Evolutionary conservation across 106 monocot genomes (phyloP).

Genomic region (Dendrobium officinale): DNA sequence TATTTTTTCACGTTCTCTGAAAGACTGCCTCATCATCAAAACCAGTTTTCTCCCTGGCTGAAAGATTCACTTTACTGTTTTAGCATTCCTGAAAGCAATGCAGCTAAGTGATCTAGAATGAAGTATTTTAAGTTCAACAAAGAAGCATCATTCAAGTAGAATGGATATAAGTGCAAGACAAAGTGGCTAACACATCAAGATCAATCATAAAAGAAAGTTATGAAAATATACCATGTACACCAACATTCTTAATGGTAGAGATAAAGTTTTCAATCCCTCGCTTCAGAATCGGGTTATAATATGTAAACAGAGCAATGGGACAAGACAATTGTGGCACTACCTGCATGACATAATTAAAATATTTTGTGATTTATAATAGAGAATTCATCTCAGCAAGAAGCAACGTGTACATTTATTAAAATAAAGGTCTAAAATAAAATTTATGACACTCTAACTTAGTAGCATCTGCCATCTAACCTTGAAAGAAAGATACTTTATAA

Average conservation of each 20-base stretch:
- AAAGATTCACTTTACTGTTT: neutral
- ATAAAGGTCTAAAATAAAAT: neutral
- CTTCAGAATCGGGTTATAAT: slow-evolving; percentile 97
- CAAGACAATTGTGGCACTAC: slow-evolving; percentile 81
- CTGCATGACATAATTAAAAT: slow-evolving; percentile 19
- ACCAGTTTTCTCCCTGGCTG: neutral
- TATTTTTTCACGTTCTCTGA: neutral
- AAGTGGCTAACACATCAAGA: neutral
- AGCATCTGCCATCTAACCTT: neutral
- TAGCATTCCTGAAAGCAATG: neutral
- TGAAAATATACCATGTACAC: slow-evolving; percentile 59
- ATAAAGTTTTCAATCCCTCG: slow-evolving; percentile 73
- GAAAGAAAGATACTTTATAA: neutral
- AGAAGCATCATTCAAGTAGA: neutral
- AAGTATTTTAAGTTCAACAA: neutral
- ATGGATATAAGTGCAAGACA: neutral
- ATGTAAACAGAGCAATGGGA: slow-evolving; percentile 81
- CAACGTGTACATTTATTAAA: neutral
- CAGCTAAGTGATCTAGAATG: neutral
- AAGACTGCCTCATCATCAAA: neutral
- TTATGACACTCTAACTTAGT: neutral
- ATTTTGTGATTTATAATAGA: neutral
- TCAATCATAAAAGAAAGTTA: neutral
- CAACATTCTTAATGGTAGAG: slow-evolving; percentile 62
- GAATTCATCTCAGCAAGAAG: neutral